Conservation (phyloP, 768 basidiomycete species). For the Russula abietina region DNA sequence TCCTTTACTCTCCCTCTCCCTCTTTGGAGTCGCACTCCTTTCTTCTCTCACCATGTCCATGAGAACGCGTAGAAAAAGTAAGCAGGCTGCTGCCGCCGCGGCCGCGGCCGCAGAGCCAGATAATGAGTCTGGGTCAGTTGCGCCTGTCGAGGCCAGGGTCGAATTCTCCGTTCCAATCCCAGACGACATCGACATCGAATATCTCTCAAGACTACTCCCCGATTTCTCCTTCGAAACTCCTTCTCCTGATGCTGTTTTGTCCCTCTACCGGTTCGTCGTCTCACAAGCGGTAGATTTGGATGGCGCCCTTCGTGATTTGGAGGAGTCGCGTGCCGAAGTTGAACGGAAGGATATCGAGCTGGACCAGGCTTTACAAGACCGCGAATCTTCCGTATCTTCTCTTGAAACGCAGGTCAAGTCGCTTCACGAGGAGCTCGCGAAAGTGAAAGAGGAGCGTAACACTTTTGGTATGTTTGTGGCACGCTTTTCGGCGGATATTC, state of each 20-base stretch:
- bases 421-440: slow-evolving; percentile 49
- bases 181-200: no score
- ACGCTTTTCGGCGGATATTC: slow-evolving; percentile 4
- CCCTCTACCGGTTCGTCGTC: slow-evolving; percentile 57
- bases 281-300: slow-evolving; percentile 53
- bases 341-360: slow-evolving; percentile 76
- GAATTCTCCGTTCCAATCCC: no score
- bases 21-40: no score
- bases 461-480: slow-evolving; percentile 48
- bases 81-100: no score
- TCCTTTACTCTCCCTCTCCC: no score
- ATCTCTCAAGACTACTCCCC: no score
- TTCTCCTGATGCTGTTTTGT: slow-evolving; percentile 41
- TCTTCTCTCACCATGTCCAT: no score
- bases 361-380: slow-evolving; percentile 78
- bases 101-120: no score
- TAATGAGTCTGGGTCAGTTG: no score
- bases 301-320: slow-evolving; percentile 52
- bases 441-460: slow-evolving; percentile 57
- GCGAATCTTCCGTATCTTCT: slow-evolving; percentile 55
- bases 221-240: no score
- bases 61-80: no score
- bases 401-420: slow-evolving; percentile 47
- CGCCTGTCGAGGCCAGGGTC: no score
- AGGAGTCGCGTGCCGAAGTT: slow-evolving; percentile 60